Evolutionary conservation across 2,329 filamentous ascomycete species (phyloP).

Genomic region (Myotisia sp.): DNA sequence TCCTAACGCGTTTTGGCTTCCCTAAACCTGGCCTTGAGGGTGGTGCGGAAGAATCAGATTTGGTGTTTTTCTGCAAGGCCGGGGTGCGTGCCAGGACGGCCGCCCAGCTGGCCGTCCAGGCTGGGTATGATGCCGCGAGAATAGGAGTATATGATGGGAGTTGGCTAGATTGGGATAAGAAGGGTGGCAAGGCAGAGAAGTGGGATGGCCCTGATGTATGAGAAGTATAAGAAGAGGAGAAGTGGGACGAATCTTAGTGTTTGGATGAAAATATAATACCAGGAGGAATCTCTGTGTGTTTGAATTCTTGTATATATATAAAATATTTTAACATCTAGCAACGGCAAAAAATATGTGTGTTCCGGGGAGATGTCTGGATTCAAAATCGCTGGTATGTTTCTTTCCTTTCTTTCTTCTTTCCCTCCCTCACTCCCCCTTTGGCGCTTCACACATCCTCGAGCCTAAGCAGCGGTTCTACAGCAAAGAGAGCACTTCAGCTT

Average conservation of each 20-base stretch:
- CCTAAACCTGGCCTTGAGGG: constrained; percentile 45
- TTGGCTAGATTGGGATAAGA: constrained; percentile 62
- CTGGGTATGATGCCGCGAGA: constrained; percentile 57
- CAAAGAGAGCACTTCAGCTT: no score
- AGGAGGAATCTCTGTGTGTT: not conserved
- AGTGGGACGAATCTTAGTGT: not conserved
- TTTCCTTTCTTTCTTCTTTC: no score
- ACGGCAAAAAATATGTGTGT: no score
- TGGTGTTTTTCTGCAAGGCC: constrained; percentile 88
- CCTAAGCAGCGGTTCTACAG: no score
- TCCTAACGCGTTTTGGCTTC: constrained; percentile 69
- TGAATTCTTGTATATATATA: no score
- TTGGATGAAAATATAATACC: not conserved
- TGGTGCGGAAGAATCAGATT: constrained; percentile 8
- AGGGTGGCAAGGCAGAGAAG: constrained; percentile 49
- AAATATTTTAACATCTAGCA: no score
- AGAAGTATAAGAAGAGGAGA: not conserved
- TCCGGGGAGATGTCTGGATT: no score
- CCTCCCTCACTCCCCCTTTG: no score
- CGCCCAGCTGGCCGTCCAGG: constrained; percentile 59
- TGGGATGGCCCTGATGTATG: constrained; percentile 20
- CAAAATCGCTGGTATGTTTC: no score
- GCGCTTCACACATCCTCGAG: no score
- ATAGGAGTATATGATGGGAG: constrained; percentile 38
- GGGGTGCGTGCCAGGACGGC: constrained; percentile 71